phyloP scores from a whole-genome alignment of 1,139 yeast species.

The Yamadazyma spencermartinsiae region DNA sequence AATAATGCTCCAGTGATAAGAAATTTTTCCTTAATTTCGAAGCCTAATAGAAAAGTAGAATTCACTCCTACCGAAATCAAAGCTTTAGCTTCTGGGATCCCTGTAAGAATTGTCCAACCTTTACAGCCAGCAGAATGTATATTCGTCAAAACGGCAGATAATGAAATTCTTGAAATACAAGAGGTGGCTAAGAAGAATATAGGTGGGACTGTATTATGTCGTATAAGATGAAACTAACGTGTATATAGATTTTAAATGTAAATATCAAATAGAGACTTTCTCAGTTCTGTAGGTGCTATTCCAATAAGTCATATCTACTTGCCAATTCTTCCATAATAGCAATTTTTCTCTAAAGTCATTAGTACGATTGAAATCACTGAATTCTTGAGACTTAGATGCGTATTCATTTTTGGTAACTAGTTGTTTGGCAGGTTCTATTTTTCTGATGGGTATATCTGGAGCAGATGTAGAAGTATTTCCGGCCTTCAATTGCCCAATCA shows the following conservation, averaged over 20 bases:
- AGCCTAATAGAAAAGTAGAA: conserved; percentile 77
- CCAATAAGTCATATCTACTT: conserved; percentile 85
- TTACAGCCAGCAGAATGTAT: conserved; percentile 89
- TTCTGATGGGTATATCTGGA: conserved; percentile 9
- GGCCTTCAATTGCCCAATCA: conserved; percentile 19
- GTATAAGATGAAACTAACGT: conserved; percentile 52
- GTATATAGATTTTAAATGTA: conserved; percentile 9
- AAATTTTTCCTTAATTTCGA: conserved; percentile 72
- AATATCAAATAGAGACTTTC: conserved; percentile 25
- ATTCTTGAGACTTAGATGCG: conserved; percentile 32
- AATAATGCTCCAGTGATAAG: conserved; percentile 76
- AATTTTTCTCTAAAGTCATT: conserved; percentile 44
- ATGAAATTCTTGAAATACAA: conserved; percentile 68
- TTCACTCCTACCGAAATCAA: conserved; percentile 65
- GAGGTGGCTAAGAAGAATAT: conserved; percentile 79
- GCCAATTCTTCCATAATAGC: conserved; percentile 80
- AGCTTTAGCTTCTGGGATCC: conserved; percentile 73
- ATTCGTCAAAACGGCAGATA: conserved; percentile 54
- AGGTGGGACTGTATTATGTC: conserved; percentile 79
- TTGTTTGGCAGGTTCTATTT: conserved; percentile 35
- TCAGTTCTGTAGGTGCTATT: conserved; percentile 32
- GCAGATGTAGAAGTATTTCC: conserved; percentile 7
- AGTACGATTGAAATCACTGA: conserved; percentile 20
- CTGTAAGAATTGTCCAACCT: conserved; percentile 75
- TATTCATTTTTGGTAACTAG: conserved; percentile 35